Percentiles rank a stretch among this genome's conserved stretches.
Evolutionary conservation across 1,139 yeast genomes (phyloP).

Genomic region (Martiniozyma asiatica): DNA sequence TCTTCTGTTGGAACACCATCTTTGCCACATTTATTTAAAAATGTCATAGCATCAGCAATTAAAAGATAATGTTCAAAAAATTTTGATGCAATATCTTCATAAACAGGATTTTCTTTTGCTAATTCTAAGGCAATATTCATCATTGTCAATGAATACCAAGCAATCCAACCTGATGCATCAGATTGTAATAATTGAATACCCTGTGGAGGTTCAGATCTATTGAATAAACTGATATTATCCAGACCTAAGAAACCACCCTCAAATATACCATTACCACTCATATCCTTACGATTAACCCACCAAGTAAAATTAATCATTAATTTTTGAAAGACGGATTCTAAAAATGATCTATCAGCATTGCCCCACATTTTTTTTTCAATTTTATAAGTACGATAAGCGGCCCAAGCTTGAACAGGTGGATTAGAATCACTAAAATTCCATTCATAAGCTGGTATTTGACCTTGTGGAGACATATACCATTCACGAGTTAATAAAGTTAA

Average conservation of each 20-base stretch:
- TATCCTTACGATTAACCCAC: slow-evolving; percentile 96
- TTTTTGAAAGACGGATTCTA: slow-evolving; percentile 88
- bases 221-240: slow-evolving; percentile 89
- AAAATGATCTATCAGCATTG: slow-evolving; percentile 66
- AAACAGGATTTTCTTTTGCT: slow-evolving; percentile 75
- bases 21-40: slow-evolving; percentile 33
- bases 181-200: slow-evolving; percentile 92
- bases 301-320: slow-evolving; percentile 83
- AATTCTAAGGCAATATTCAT: slow-evolving; percentile 85
- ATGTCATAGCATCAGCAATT: slow-evolving; percentile 94
- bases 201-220: slow-evolving; percentile 92
- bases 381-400: slow-evolving; percentile 82
- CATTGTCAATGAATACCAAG: slow-evolving; percentile 86
- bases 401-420: slow-evolving; percentile 98
- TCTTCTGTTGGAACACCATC: slow-evolving; percentile 37
- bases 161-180: slow-evolving; percentile 98
- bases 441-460: slow-evolving; percentile 96
- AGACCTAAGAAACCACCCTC: slow-evolving; percentile 94
- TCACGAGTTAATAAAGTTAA: slow-evolving; percentile 80
- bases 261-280: slow-evolving; percentile 79
- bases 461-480: slow-evolving; percentile 98
- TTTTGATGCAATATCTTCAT: slow-evolving; percentile 91
- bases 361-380: slow-evolving; percentile 84
- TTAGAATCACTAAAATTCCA: slow-evolving; percentile 95
- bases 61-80: slow-evolving; percentile 88